These are phyloP conservation scores for Trichoderma hamatum DNA, from an alignment of 2,329 filamentous ascomycete genomes.

Conservation along the genomic window DNA sequence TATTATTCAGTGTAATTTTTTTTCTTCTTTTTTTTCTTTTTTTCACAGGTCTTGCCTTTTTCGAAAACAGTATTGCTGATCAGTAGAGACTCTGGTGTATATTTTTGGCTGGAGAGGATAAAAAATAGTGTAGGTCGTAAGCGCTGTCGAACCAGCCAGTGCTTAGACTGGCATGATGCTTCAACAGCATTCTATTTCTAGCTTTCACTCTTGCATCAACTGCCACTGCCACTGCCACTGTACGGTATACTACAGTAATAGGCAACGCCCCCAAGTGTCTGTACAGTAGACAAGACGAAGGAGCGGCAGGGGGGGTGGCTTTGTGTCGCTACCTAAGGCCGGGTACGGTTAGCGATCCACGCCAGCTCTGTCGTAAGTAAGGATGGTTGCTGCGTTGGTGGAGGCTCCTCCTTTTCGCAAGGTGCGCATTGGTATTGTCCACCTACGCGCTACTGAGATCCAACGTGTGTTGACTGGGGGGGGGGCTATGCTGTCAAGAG, in stretches of 20 bases:
- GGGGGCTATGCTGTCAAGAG: conserved; percentile 6
- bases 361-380: conserved; percentile 19
- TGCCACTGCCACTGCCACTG: background rate
- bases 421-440: conserved; percentile 1
- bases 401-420: conserved; percentile 20
- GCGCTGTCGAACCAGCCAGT: background rate
- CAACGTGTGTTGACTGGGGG: background rate
- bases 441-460: conserved; percentile 17
- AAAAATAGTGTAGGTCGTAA: background rate
- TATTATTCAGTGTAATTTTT: background rate
- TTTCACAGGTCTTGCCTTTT: background rate
- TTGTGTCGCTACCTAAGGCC: background rate
- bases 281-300: background rate
- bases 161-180: background rate
- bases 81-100: background rate
- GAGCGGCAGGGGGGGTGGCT: background rate
- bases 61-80: background rate
- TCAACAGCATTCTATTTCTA: background rate
- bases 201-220: background rate
- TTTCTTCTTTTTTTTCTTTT: too few species aligned
- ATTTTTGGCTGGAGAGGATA: background rate
- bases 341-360: conserved; percentile 25
- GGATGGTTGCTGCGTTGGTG: conserved; percentile 2
- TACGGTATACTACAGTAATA: too few species aligned
- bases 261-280: background rate